phyloP scores from a whole-genome alignment of 2,329 filamentous ascomycete species.

The Trichoderma brevicompactum region DNA sequence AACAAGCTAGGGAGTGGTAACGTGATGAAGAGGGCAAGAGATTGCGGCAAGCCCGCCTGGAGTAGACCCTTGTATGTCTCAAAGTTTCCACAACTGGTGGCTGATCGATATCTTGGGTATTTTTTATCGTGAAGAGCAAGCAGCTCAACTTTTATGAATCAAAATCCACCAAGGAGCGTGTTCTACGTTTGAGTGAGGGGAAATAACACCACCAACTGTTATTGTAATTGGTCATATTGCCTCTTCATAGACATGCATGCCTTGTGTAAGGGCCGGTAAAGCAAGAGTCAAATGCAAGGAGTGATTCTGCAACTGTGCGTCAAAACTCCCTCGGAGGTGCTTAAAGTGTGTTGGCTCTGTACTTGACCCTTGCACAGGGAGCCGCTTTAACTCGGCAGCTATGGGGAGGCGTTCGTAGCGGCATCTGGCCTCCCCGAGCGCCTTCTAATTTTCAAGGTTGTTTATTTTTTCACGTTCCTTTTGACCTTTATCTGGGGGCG shows the following conservation, averaged over 20 bases:
- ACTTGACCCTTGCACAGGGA: slow-evolving; percentile 18
- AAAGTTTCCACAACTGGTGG: slow-evolving; percentile 16
- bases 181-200: not conserved
- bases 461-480: not conserved
- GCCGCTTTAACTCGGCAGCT: slow-evolving; percentile 11
- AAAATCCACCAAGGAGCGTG: too few species aligned
- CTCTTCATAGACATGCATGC: not conserved
- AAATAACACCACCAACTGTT: not conserved
- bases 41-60: not conserved
- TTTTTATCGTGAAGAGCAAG: not conserved
- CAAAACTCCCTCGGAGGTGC: slow-evolving; percentile 7
- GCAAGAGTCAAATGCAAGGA: slow-evolving; percentile 15
- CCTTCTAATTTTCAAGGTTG: not conserved
- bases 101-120: slow-evolving; percentile 14
- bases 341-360: slow-evolving; percentile 2
- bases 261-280: not conserved
- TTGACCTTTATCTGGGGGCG: not conserved
- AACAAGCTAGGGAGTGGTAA: not conserved
- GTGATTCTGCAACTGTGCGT: slow-evolving; percentile 18
- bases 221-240: not conserved
- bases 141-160: not conserved
- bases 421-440: not conserved
- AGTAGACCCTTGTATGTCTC: slow-evolving; percentile 10
- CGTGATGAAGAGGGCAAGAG: not conserved
- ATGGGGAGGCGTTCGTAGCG: slow-evolving; percentile 7